Percentiles rank a stretch among this genome's conserved stretches.
phyloP scores from a whole-genome alignment of 176 grass and related monocot genomes.

The Oryza meyeriana region DNA sequence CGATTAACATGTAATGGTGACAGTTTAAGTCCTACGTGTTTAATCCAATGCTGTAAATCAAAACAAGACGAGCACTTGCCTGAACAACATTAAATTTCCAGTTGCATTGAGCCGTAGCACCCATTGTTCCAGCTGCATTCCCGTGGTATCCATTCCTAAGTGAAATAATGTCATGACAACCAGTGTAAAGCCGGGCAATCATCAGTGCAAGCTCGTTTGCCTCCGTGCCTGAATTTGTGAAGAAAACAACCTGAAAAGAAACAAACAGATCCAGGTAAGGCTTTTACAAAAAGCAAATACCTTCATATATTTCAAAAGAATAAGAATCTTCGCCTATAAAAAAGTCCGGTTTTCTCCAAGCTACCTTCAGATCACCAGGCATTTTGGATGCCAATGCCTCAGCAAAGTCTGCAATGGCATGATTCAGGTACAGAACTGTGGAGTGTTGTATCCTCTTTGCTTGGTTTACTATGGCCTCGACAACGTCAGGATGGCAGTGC shows the following conservation, averaged over 20 bases:
- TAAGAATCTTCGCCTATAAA: neutral
- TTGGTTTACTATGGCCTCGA: constrained; percentile 77
- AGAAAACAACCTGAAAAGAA: constrained; percentile 82
- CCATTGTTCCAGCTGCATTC: constrained; percentile 99
- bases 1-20: neutral
- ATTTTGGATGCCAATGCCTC: constrained; percentile 85
- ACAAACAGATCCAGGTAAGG: neutral
- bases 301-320: neutral
- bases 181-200: constrained; percentile 92
- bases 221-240: constrained; percentile 96
- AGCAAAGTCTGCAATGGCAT: constrained; percentile 87
- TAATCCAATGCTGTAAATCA: neutral
- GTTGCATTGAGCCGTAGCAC: constrained; percentile 68
- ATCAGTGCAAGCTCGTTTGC: constrained; percentile 91
- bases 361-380: constrained; percentile 84
- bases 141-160: constrained; percentile 96
- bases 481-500: constrained; percentile 88
- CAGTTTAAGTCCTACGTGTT: neutral
- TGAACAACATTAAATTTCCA: constrained; percentile 96
- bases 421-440: constrained; percentile 83
- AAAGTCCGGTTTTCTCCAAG: neutral
- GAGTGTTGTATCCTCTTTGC: constrained; percentile 85
- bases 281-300: neutral
- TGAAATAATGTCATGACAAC: constrained; percentile 81
- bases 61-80: constrained; percentile 17